Percentiles rank a stretch among this genome's conserved stretches.
These are phyloP conservation scores for Vitis hybrid DNA, from an alignment of 177 flowering plant species.

Conservation along the genomic window DNA sequence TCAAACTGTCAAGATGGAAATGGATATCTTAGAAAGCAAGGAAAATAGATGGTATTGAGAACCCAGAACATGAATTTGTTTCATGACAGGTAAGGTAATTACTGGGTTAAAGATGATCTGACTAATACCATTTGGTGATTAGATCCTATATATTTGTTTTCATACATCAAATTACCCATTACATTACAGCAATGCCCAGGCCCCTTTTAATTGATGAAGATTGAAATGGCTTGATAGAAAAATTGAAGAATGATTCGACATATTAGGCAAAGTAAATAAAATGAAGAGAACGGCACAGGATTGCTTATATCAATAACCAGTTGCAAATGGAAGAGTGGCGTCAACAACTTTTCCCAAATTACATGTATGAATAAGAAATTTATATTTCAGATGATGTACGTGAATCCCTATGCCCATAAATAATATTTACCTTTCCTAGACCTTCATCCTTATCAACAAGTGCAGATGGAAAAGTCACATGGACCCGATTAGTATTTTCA, in stretches of 20 bases:
- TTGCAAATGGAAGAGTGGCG: not conserved
- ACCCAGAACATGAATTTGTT: not conserved
- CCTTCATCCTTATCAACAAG: slow-evolving; percentile 83
- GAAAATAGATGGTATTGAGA: not conserved
- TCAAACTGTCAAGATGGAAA: slow-evolving; percentile 59
- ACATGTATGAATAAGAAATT: not conserved
- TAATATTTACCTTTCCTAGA: slow-evolving; percentile 56
- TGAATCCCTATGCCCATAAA: not conserved
- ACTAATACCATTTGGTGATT: not conserved
- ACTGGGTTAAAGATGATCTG: too few relatives aligned
- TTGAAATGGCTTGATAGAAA: too few relatives aligned
- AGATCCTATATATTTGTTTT: not conserved
- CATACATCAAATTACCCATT: not conserved
- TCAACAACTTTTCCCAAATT: too few relatives aligned
- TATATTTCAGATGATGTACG: not conserved
- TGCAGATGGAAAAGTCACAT: slow-evolving; percentile 25
- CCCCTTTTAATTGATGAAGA: too few relatives aligned
- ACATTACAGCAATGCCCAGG: too few relatives aligned
- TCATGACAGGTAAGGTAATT: too few relatives aligned
- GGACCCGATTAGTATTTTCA: not conserved
- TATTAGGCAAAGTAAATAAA: too few relatives aligned
- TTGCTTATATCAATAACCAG: too few relatives aligned
- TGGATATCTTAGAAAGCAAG: not conserved
- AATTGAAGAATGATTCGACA: too few relatives aligned
- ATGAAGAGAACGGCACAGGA: too few relatives aligned